Base-by-base conservation (phyloP, 805 yeast genomes). In the Yamadazyma phyllophila region DNA sequence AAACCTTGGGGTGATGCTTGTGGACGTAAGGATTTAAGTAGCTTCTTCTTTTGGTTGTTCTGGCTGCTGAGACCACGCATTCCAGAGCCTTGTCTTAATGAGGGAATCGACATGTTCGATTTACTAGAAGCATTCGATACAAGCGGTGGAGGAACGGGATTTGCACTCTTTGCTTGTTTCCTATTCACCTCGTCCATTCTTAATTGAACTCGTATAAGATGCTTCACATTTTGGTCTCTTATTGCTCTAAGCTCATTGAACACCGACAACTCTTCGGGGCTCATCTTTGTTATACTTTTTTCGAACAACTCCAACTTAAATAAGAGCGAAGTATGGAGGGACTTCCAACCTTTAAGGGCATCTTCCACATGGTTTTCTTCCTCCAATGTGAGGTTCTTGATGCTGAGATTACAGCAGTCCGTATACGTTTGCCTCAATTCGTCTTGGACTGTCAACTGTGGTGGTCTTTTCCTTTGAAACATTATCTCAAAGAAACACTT, bases 291-390 rank as follows among this genome's bases (percentile, higher is more conserved):
- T 58, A 58, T 57, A 59, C 60, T 48, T 62, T 61, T 77, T 65
- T 57, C 83, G 74, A 53, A 85, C 53, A 44, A 60, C 48, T 82
- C 87, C 36, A 83, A 63, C 53, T 79, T 79, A 57, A 69, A 78
- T 39, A 80, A 69, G 2, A 82, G 71, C 39, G 78, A 75, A 1
- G 86, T 80, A 50, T 82, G 88, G n/a, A 86, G 63, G 2, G 81
- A 69, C 52, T 81, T 84, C 91, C 92, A 85, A 2, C 91, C 91
- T 48, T 76, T 78, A 15, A 83, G 63, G 2, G 90, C 85, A 13
- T 76, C 79, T 41, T 71, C 76, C 37, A 72, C 61, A 15, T 76
- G 71, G 29, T 73, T 69, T 14, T 69, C 66, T 47, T 84, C 84
- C 55, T 85, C 90, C 14, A 81, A 58, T 3, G 80, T 71, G 41